Evolutionary conservation across 495 filamentous ascomycete species (phyloP).

Genomic region (Massariosphaeria phaeospora): DNA sequence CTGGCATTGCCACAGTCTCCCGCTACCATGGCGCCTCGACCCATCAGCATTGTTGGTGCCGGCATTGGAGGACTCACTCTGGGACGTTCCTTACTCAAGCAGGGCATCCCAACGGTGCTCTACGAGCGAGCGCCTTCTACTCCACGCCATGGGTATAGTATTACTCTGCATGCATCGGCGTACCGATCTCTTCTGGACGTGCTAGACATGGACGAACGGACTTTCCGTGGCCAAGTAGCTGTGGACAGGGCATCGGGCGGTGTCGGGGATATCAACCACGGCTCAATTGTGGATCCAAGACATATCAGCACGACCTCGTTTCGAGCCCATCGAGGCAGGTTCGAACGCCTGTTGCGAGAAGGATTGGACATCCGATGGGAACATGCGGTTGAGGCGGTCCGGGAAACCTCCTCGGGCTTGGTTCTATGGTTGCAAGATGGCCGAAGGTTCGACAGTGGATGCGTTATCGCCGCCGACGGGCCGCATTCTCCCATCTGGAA

Average conservation of each 20-base stretch:
- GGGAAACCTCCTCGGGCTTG: slow-evolving; percentile 5
- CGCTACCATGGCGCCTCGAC: not conserved
- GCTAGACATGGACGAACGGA: slow-evolving; percentile 35
- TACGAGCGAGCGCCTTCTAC: slow-evolving; percentile 34
- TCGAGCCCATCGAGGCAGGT: not conserved
- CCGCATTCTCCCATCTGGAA: slow-evolving; percentile 39
- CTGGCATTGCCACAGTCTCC: not conserved
- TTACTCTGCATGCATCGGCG: slow-evolving; percentile 38
- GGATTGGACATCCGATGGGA: not conserved
- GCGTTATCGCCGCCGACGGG: slow-evolving; percentile 41
- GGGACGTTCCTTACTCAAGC: slow-evolving; percentile 35
- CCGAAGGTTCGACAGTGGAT: slow-evolving; percentile 17
- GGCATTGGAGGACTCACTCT: slow-evolving; percentile 40
- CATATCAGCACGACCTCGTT: not conserved
- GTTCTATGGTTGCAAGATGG: slow-evolving; percentile 26
- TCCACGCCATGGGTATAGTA: slow-evolving; percentile 36
- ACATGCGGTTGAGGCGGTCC: not conserved
- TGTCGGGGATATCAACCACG: not conserved
- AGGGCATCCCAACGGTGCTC: slow-evolving; percentile 34
- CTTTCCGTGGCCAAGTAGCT: slow-evolving; percentile 24
- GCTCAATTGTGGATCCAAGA: not conserved
- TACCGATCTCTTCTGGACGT: slow-evolving; percentile 39
- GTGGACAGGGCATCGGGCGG: not conserved
- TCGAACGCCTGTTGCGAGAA: not conserved
- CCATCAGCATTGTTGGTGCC: slow-evolving; percentile 38